A percentile compares a stretch with the other conserved stretches of the same genome.
phyloP scores from a whole-genome alignment of 2,329 filamentous ascomycete genomes.

The Microcyclospora tardicrescens region DNA sequence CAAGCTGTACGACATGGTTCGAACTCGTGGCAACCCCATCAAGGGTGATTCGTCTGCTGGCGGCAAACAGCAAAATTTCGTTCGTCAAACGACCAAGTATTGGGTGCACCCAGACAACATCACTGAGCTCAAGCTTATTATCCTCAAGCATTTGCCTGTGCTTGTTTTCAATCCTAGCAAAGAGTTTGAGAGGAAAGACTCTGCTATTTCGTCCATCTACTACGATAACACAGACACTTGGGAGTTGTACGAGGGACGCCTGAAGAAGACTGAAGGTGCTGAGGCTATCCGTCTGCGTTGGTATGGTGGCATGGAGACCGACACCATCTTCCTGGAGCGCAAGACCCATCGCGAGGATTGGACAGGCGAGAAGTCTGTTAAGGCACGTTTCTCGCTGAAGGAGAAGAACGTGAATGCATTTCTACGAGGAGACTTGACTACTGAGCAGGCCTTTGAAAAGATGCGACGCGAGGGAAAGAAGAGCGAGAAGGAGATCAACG shows the following conservation, averaged over 20 bases:
- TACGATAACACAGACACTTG: slow-evolving; percentile 91
- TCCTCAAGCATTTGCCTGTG: slow-evolving; percentile 92
- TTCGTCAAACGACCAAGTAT: slow-evolving; percentile 96
- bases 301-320: slow-evolving; percentile 93
- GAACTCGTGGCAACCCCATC: slow-evolving; percentile 81
- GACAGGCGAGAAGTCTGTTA: slow-evolving; percentile 98
- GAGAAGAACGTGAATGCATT: slow-evolving; percentile 96
- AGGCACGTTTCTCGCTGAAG: slow-evolving; percentile 87
- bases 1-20: slow-evolving; percentile 85
- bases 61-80: slow-evolving; percentile 85
- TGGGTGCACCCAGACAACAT: slow-evolving; percentile 99
- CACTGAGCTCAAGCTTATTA: slow-evolving; percentile 93
- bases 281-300: slow-evolving; percentile 92
- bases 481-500: slow-evolving; percentile 75
- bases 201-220: slow-evolving; percentile 96
- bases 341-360: slow-evolving; percentile 98
- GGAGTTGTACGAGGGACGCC: slow-evolving; percentile 83
- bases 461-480: slow-evolving; percentile 92
- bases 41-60: slow-evolving; percentile 87
- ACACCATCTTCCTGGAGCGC: slow-evolving; percentile 91
- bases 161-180: slow-evolving; percentile 96
- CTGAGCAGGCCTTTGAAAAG: slow-evolving; percentile 88
- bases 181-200: slow-evolving; percentile 81
- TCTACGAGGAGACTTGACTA: slow-evolving; percentile 69
- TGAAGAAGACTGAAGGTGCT: slow-evolving; percentile 96